Base-by-base conservation (phyloP, 163 green algal genomes). In the Chloroidium sp. region DNA sequence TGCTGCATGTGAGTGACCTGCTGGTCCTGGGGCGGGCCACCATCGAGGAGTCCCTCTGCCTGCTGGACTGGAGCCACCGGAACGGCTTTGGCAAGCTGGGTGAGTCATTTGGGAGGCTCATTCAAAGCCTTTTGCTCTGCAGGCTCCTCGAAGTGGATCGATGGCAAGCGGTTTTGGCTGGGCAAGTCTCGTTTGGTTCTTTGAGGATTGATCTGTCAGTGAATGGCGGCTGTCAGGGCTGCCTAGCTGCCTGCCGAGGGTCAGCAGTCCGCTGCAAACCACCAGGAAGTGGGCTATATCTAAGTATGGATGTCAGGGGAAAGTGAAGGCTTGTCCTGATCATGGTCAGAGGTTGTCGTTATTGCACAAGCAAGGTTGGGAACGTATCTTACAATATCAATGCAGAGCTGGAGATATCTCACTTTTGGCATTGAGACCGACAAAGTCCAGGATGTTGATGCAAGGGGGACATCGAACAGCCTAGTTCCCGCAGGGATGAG, bases 1-100 rank as follows among this genome's bases (percentile, higher is more conserved):
- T 97, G 83, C 82, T 83, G 14, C 84, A 85, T 14, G 93, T 97
- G 13, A 92, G 86, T 1, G 94, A 97, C 86, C 89, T 97, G 81
- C 87, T 97, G 62, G 86, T 88, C 3, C 89, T 97, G 62, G 94
- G 94, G 2, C 89, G 90, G 2, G 89, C 88, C 8, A 95, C 91
- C 57, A 97, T 96, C 69, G 91, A 93, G 74, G 91, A 97, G 84
- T 83, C 62, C 59, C 72, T 95, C 61, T 89, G 86, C 81, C 89
- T 97, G 81, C 87, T 97, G 74, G 69, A 92, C 79, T 95, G 90
- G 89, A 82, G 88, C 69, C 74, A 86, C 58, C 61, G 62, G 1
- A 69, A 90, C 68, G 88, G 85, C 3, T 85, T 86, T 78, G 68
- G 69, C 4, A 80, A 77, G 1, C 79, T 93, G 36, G 89, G 89